phyloP scores from a whole-genome alignment of 306 rosid species.

The Cucumis sativus region Cucumber_9930_V3 NC_026658.2:3569001-3569500 shows the following conservation, averaged over 20 bases:
- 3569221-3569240: background rate
- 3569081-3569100: background rate
- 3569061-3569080: background rate
- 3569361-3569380: constrained; percentile 34
- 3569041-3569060: background rate
- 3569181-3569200: background rate
- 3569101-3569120: background rate
- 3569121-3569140: background rate
- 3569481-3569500: constrained; percentile 90
- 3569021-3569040: background rate
- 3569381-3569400: constrained; percentile 31
- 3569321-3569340: constrained; percentile 4
- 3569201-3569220: background rate
- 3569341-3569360: constrained; percentile 41
- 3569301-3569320: background rate
- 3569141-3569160: background rate
- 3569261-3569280: background rate
- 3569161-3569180: background rate
- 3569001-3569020: background rate
- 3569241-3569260: background rate
- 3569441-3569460: constrained; percentile 86
- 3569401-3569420: constrained; percentile 30
- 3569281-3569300: background rate
- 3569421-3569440: constrained; percentile 68
- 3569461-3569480: constrained; percentile 94